Evolutionary conservation across 1,139 yeast genomes (phyloP).

Genomic region (Candida tetrigidarum): DNA sequence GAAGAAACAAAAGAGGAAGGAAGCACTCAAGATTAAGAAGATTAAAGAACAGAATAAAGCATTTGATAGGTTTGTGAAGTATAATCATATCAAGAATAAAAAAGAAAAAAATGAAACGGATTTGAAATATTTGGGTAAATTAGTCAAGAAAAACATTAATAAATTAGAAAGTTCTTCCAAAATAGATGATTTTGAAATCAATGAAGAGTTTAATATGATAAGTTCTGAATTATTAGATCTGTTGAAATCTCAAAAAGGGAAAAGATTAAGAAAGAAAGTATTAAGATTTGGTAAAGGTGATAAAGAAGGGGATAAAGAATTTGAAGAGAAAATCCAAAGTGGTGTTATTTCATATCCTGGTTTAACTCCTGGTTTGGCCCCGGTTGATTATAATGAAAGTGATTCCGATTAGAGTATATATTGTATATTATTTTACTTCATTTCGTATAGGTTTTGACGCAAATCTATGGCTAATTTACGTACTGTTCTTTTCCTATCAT

Average conservation of each 20-base stretch:
- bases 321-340: conserved; percentile 45
- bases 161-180: conserved; percentile 49
- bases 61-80: conserved; percentile 53
- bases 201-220: conserved; percentile 48
- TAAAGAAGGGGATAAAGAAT: conserved; percentile 29
- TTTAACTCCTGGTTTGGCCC: conserved; percentile 90
- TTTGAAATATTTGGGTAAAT: conserved; percentile 48
- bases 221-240: conserved; percentile 41
- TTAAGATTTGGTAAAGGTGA: not conserved
- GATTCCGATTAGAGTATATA: conserved; percentile 35
- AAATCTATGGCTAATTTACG: conserved; percentile 79
- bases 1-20: conserved; percentile 28
- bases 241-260: conserved; percentile 25
- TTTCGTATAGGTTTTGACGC: conserved; percentile 73
- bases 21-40: conserved; percentile 39
- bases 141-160: conserved; percentile 53
- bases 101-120: conserved; percentile 48
- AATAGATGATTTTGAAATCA: conserved; percentile 44
- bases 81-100: conserved; percentile 47
- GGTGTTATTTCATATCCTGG: conserved; percentile 62
- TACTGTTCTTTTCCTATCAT: conserved; percentile 74
- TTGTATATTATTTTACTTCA: conserved; percentile 21
- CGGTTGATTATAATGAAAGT: conserved; percentile 67
- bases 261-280: conserved; percentile 31
- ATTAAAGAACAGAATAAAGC: conserved; percentile 38